Percentiles rank a stretch among this genome's conserved stretches.
Evolutionary conservation across 495 filamentous ascomycete genomes (phyloP).

Genomic region (Aspergillus bertholletiae): DNA sequence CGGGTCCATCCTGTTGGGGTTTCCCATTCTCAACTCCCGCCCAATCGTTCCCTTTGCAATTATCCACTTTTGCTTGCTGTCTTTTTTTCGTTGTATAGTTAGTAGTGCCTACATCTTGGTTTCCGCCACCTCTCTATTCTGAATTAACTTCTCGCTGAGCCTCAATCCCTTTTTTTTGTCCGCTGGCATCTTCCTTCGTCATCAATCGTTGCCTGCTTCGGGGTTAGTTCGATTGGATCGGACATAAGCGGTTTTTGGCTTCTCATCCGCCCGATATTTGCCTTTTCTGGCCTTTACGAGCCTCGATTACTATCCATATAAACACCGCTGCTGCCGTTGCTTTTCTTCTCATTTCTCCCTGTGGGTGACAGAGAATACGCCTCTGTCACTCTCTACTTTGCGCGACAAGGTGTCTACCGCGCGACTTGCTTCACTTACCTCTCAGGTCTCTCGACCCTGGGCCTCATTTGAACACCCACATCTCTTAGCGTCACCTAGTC

Average conservation of each 20-base stretch:
- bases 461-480: slow-evolving; percentile 15
- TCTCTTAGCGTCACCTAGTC: slow-evolving; percentile 16
- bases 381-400: slow-evolving; percentile 77
- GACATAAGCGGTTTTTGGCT: slow-evolving; percentile 1
- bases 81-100: no score
- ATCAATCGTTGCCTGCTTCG: neutral
- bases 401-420: slow-evolving; percentile 22
- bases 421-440: slow-evolving; percentile 43
- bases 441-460: slow-evolving; percentile 52
- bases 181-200: neutral
- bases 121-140: neutral
- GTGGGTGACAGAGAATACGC: slow-evolving; percentile 49
- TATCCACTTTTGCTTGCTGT: no score
- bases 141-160: neutral
- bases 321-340: neutral
- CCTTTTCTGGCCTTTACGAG: neutral
- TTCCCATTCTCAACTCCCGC: neutral
- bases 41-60: neutral
- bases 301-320: slow-evolving; percentile 1
- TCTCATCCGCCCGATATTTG: neutral
- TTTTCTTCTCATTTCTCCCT: slow-evolving; percentile 26
- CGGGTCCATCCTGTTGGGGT: neutral
- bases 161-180: neutral
- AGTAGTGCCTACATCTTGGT: no score
- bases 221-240: neutral